Conservation (phyloP, 768 basidiomycete genomes). For the Trametes sanguinea region DNA sequence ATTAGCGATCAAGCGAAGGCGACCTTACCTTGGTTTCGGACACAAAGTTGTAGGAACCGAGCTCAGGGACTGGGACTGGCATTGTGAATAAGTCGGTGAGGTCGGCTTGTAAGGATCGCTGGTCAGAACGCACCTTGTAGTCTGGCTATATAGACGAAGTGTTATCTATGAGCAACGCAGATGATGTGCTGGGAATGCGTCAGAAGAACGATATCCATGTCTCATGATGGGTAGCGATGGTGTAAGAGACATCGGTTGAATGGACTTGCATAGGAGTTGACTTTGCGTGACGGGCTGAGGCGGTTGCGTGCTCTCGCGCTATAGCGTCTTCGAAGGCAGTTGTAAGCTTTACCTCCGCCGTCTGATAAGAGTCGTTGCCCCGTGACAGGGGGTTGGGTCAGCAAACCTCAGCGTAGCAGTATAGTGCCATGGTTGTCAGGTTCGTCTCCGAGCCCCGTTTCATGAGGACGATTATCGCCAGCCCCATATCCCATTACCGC, state of each 20-base stretch:
- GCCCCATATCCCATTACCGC: no score
- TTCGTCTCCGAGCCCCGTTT: no score
- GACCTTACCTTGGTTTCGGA: constrained; percentile 41
- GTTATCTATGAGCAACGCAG: neutral
- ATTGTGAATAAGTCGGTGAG: constrained; percentile 11
- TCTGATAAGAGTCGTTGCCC: neutral
- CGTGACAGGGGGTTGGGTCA: constrained; percentile 5
- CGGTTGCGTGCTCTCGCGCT: constrained; percentile 16
- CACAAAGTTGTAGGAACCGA: constrained; percentile 42
- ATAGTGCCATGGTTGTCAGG: no score
- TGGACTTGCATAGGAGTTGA: neutral
- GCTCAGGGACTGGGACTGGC: constrained; percentile 41
- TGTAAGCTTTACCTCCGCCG: neutral
- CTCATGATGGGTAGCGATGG: constrained; percentile 8
- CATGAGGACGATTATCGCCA: no score
- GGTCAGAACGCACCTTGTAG: neutral
- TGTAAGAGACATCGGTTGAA: neutral
- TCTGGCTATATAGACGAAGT: neutral
- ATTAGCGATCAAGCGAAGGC: neutral
- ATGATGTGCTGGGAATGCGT: constrained; percentile 2
- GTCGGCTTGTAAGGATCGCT: neutral
- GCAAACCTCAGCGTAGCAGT: neutral
- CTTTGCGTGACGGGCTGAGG: neutral
- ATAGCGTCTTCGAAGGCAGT: neutral
- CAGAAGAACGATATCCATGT: constrained; percentile 8